These are phyloP conservation scores for Diversispora eburnea DNA, from an alignment of 192 early-diverging fungal species.

Conservation along the genomic window DNA sequence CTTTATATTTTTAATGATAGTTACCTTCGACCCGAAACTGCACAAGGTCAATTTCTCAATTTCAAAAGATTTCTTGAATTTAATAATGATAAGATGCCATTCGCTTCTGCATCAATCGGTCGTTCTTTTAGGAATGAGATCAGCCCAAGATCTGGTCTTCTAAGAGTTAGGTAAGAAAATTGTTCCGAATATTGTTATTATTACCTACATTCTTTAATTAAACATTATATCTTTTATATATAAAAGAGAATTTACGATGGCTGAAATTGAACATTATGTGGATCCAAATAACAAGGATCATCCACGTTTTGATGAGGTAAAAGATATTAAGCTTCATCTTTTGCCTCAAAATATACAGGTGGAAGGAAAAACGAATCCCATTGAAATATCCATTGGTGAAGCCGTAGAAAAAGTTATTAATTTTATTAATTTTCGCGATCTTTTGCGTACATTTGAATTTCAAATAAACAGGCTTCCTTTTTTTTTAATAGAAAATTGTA, in stretches of 20 bases:
- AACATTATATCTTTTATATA: background rate
- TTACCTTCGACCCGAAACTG: constrained; percentile 98
- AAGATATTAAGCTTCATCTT: constrained; percentile 70
- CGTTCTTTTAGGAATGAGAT: constrained; percentile 99
- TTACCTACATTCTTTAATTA: constrained; percentile 11
- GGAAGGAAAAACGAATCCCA: constrained; percentile 66
- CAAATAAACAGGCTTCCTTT: background rate
- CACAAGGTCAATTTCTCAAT: constrained; percentile 99
- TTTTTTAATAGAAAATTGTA: constrained; percentile 61
- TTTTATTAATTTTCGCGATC: constrained; percentile 19
- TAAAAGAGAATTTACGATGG: constrained; percentile 93
- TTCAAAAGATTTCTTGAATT: constrained; percentile 95
- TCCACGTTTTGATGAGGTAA: constrained; percentile 83
- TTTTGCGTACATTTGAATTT: constrained; percentile 1
- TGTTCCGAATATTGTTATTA: background rate
- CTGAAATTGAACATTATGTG: constrained; percentile 99
- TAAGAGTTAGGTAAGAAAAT: constrained; percentile 78
- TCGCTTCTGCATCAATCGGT: constrained; percentile 96
- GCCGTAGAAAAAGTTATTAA: constrained; percentile 70
- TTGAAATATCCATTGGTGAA: constrained; percentile 79
- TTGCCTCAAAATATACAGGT: constrained; percentile 77
- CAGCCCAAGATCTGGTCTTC: constrained; percentile 87
- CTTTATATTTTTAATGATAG: constrained; percentile 34
- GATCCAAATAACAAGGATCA: constrained; percentile 93
- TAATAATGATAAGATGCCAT: constrained; percentile 99